These are phyloP conservation scores for Ligustrum vulgare DNA, from an alignment of 257 asterid genomes.

Conservation along the genomic window DNA sequence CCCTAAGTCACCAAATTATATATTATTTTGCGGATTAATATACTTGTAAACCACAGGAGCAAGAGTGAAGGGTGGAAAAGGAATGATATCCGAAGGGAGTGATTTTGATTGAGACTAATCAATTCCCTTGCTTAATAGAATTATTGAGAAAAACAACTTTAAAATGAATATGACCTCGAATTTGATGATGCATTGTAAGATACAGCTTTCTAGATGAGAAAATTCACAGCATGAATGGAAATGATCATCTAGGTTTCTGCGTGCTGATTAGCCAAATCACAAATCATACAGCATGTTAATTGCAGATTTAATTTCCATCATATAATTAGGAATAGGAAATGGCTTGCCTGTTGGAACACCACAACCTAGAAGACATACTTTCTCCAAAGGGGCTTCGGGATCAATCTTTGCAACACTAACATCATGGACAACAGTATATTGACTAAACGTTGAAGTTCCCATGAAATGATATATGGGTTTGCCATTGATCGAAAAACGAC, in stretches of 20 bases:
- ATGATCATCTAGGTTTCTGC: not conserved
- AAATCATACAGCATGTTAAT: not conserved
- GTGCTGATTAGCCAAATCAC: not conserved
- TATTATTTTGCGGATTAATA: not conserved
- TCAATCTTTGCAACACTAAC: conserved; percentile 94
- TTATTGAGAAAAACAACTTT: not conserved
- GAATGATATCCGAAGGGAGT: not conserved
- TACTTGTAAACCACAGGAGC: not conserved
- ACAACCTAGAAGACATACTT: conserved; percentile 93
- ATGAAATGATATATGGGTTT: conserved; percentile 90
- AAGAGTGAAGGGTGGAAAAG: not conserved
- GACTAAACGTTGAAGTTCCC: conserved; percentile 99
- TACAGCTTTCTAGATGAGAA: not conserved
- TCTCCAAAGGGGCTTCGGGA: conserved; percentile 81
- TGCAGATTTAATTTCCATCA: not conserved
- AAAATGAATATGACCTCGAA: not conserved
- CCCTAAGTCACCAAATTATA: not conserved
- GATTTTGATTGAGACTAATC: not conserved
- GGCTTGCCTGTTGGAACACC: conserved; percentile 90
- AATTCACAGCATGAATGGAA: not conserved
- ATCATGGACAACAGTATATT: conserved; percentile 92
- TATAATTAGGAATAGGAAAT: conserved; percentile 6
- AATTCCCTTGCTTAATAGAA: not conserved
- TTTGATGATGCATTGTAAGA: not conserved
- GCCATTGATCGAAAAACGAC: conserved; percentile 85